A percentile compares a stretch with the other conserved stretches of the same genome.
Evolutionary conservation across 2,329 filamentous ascomycete species (phyloP).

Genomic region (Rhynchosporium secalis): DNA sequence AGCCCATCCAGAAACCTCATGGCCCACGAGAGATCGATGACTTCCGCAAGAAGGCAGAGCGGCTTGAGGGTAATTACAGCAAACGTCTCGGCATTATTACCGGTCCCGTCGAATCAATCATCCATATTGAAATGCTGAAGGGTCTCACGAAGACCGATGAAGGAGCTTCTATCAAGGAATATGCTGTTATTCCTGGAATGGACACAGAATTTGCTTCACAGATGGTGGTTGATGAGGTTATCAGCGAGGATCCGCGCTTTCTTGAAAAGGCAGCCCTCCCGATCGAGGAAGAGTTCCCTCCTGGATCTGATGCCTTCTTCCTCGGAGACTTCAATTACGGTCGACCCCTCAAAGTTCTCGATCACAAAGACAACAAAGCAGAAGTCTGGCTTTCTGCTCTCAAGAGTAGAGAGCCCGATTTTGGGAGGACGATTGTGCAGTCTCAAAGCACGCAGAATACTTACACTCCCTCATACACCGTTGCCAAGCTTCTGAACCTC

Average conservation of each 20-base stretch:
- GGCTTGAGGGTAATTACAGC: slow-evolving; percentile 84
- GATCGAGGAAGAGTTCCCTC: slow-evolving; percentile 87
- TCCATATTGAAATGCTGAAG: slow-evolving; percentile 92
- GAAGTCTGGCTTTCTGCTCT: slow-evolving; percentile 75
- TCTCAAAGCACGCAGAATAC: slow-evolving; percentile 68
- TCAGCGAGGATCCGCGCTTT: slow-evolving; percentile 90
- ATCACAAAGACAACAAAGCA: slow-evolving; percentile 72
- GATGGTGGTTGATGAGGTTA: slow-evolving; percentile 82
- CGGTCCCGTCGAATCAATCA: slow-evolving; percentile 81
- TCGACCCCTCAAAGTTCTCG: slow-evolving; percentile 78
- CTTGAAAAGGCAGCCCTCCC: slow-evolving; percentile 85
- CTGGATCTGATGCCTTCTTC: slow-evolving; percentile 84
- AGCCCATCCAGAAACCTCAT: slow-evolving; percentile 70
- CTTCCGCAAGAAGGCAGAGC: slow-evolving; percentile 80
- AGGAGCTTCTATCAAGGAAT: slow-evolving; percentile 90
- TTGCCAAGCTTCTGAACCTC: slow-evolving; percentile 77
- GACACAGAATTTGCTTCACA: slow-evolving; percentile 92
- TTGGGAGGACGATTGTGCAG: slow-evolving; percentile 71
- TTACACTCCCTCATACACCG: slow-evolving; percentile 85
- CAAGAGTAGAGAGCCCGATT: slow-evolving; percentile 75
- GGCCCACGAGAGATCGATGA: slow-evolving; percentile 73
- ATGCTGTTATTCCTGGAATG: slow-evolving; percentile 79
- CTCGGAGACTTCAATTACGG: slow-evolving; percentile 92
- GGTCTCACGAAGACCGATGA: slow-evolving; percentile 88
- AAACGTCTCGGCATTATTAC: slow-evolving; percentile 88